Evolutionary conservation across 1,284 basidiomycete species (phyloP).

Genomic region (Boletus sp.): DNA sequence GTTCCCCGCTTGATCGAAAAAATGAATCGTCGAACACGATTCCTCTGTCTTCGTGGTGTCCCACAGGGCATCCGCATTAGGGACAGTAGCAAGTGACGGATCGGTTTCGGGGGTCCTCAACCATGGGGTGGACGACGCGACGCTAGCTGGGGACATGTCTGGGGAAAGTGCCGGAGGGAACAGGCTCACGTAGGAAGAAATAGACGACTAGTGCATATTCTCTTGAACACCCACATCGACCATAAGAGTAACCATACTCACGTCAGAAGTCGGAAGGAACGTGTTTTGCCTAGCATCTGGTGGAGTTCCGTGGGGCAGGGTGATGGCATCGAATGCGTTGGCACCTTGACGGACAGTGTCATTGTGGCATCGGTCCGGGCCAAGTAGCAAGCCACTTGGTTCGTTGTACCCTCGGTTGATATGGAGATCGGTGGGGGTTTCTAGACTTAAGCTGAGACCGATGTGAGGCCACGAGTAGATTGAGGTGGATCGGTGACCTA

Average conservation of each 20-base stretch:
- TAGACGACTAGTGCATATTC: slow-evolving; percentile 3
- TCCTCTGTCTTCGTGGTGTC: not conserved
- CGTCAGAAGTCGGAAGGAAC: not conserved
- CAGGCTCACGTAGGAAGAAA: not conserved
- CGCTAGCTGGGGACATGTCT: slow-evolving; percentile 27
- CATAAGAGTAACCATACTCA: slow-evolving; percentile 9
- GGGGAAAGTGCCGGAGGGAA: slow-evolving; percentile 27
- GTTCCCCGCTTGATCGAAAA: slow-evolving; percentile 22
- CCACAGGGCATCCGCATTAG: not conserved
- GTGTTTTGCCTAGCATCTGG: not conserved
- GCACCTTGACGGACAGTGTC: not conserved
- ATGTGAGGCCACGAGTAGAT: slow-evolving; percentile 11
- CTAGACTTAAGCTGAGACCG: slow-evolving; percentile 10
- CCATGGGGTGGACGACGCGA: slow-evolving; percentile 25
- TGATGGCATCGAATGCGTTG: not conserved
- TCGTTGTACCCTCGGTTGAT: not conserved
- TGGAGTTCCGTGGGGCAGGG: not conserved
- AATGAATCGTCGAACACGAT: not conserved
- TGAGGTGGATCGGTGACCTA: slow-evolving; percentile 14
- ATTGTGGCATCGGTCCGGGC: not conserved
- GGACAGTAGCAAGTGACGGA: not conserved
- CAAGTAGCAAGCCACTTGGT: slow-evolving; percentile 16
- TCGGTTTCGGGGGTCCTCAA: slow-evolving; percentile 18
- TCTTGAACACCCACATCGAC: not conserved
- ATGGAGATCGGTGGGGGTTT: not conserved